Percentiles rank a stretch among this genome's conserved stretches.
Evolutionary conservation across 768 basidiomycete species (phyloP).

Genomic region (Macrolepiota albuminosa): DNA sequence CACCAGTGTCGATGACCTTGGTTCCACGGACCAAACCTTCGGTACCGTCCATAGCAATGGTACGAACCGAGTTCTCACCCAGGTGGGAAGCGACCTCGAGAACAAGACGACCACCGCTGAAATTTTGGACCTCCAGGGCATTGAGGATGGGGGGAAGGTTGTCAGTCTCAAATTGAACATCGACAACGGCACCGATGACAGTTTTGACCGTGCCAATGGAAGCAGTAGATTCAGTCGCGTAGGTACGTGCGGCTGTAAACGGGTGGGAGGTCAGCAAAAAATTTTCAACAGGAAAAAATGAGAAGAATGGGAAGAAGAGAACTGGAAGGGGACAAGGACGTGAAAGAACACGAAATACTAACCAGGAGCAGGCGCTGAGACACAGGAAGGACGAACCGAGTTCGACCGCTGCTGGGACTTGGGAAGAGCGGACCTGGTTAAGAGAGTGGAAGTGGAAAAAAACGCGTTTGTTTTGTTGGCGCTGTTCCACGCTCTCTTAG

Average conservation of each 20-base stretch:
- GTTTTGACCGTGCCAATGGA: slow-evolving; percentile 85
- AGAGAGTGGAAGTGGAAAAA: slow-evolving; percentile 70
- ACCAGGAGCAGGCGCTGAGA: slow-evolving; percentile 51
- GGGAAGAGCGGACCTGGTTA: slow-evolving; percentile 50
- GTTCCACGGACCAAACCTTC: slow-evolving; percentile 99
- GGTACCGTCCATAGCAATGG: slow-evolving; percentile 99
- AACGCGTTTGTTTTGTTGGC: slow-evolving; percentile 74
- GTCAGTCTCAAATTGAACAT: slow-evolving; percentile 96
- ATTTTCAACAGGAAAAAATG: not conserved
- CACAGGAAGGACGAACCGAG: slow-evolving; percentile 43
- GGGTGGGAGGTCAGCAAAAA: slow-evolving; percentile 9
- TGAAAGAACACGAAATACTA: slow-evolving; percentile 21
- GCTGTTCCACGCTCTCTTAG: slow-evolving; percentile 75
- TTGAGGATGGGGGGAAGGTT: slow-evolving; percentile 97
- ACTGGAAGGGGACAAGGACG: not conserved
- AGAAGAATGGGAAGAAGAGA: slow-evolving; percentile 5
- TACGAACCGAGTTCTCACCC: slow-evolving; percentile 98
- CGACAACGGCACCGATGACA: slow-evolving; percentile 99
- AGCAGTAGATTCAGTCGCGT: slow-evolving; percentile 85
- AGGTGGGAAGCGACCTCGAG: slow-evolving; percentile 98
- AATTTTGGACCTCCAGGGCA: slow-evolving; percentile 95
- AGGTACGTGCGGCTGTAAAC: slow-evolving; percentile 59
- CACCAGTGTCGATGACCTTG: slow-evolving; percentile 94
- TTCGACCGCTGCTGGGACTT: slow-evolving; percentile 39
- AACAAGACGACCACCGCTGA: slow-evolving; percentile 93